Conservation (phyloP, 352 stramenopile species). For the Globisporangium rhizosaccharum region DNA sequence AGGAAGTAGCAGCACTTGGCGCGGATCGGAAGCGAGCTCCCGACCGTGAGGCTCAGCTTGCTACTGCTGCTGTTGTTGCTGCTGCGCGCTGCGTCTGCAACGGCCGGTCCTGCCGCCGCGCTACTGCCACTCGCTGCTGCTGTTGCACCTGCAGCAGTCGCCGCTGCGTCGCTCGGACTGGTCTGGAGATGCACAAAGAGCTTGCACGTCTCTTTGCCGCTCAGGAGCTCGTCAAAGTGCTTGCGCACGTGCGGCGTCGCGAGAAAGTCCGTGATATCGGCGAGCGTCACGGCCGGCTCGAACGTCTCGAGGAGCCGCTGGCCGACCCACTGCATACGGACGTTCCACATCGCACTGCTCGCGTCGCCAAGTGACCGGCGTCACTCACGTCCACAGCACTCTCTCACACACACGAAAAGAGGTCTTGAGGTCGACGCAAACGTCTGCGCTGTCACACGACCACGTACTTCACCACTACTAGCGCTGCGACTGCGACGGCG, state of each 20-base stretch:
- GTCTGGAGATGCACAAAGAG: conserved; percentile 74
- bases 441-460: background rate
- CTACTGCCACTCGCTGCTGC: too few species aligned
- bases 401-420: background rate
- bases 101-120: too few species aligned
- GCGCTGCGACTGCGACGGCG: too few species aligned
- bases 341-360: conserved; percentile 45
- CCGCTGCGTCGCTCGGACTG: conserved; percentile 5
- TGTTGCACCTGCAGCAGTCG: too few species aligned
- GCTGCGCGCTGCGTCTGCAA: background rate
- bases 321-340: conserved; percentile 79
- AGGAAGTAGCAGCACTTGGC: conserved; percentile 86
- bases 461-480: background rate
- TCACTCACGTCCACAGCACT: background rate
- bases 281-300: conserved; percentile 46
- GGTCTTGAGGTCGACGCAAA: background rate
- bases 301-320: conserved; percentile 78
- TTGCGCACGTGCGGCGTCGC: conserved; percentile 40
- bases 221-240: conserved; percentile 70
- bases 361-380: too few species aligned
- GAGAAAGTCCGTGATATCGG: conserved; percentile 68
- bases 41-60: conserved; percentile 70
- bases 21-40: conserved; percentile 60
- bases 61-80: conserved; percentile 23
- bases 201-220: conserved; percentile 64